Base-by-base conservation (phyloP, 129 eudicot genomes). In the Calendula officinalis region DNA sequence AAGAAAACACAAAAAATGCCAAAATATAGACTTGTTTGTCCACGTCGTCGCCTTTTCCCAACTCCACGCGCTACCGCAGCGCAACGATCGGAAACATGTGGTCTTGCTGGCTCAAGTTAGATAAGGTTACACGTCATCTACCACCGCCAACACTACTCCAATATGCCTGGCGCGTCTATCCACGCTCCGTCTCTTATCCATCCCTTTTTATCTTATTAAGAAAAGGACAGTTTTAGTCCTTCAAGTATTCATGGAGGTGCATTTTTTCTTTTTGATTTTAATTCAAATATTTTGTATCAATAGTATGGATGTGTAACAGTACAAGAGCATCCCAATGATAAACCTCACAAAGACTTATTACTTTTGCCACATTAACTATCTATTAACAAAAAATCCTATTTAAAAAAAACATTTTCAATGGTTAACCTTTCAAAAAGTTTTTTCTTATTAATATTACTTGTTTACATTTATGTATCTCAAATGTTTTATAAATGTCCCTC, bases 71-170 rank as follows among this genome's bases (percentile, higher is more conserved):
- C 68, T 42, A 15, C 13, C 8, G 22, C 38, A 14, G 17, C 51
- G 75, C 67, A 53, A 40, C 33, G 47, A 61, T 61, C 62, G 38
- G 30, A 46, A 44, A 64, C 67, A 55, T 64, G 66, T 64, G 71
- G 77, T 67, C 35, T 56, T 73, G 17, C 59, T 17, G 60, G 64
- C 51, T 47, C 50, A 56, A 48, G 12, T 74, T 66, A 39, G 78
- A 74, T 66, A 66, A 59, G 78, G 73, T 74, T 66, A 38, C 73
- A 66, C 73, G 78, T 74, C 78, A 74, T 33, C 73, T 10, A 15
- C 43, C 1, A 11, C 11, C 55, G 62, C 73, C 67, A 67, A 65
- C 72, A 27, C 64, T 65, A 16, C 37, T 73, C 44, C 72, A 73
- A 64, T 67, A 11, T 65, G 54, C 38, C 64, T 57, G 62, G 68